Evolutionary conservation across 495 filamentous ascomycete genomes (phyloP).

Genomic region (Penicillium dipodomyicola): DNA sequence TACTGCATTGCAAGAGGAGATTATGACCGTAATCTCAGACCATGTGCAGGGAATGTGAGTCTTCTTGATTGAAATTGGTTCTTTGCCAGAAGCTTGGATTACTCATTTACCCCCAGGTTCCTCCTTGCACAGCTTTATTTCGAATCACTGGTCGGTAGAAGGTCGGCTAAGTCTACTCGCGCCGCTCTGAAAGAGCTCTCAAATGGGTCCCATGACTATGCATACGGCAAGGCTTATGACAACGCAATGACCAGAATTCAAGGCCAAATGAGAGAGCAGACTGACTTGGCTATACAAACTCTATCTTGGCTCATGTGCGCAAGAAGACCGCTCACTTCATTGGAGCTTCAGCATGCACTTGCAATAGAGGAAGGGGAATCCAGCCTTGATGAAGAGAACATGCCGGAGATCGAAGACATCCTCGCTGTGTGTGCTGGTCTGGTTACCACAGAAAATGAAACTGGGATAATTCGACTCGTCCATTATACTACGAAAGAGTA

Average conservation of each 20-base stretch:
- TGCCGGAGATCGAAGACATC: constrained; percentile 38
- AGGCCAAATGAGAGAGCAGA: constrained; percentile 27
- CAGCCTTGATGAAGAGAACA: constrained; percentile 38
- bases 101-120: not conserved
- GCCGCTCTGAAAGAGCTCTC: constrained; percentile 33
- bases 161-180: constrained; percentile 29
- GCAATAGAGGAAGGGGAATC: constrained; percentile 30
- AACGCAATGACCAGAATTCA: constrained; percentile 46
- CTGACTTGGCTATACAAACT: constrained; percentile 34
- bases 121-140: constrained; percentile 18
- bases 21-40: constrained; percentile 26
- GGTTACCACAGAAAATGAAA: constrained; percentile 48
- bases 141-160: constrained; percentile 40
- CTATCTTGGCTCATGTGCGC: constrained; percentile 49
- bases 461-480: constrained; percentile 47
- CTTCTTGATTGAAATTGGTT: not conserved
- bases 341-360: constrained; percentile 50
- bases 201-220: constrained; percentile 10
- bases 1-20: constrained; percentile 11
- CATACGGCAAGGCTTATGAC: constrained; percentile 38
- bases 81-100: not conserved
- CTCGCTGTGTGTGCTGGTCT: constrained; percentile 53
- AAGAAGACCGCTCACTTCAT: constrained; percentile 32
- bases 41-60: constrained; percentile 1
- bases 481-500: constrained; percentile 56